These are phyloP conservation scores for Penicillium verhagenii DNA, from an alignment of 495 filamentous ascomycete species.

Conservation along the genomic window DNA sequence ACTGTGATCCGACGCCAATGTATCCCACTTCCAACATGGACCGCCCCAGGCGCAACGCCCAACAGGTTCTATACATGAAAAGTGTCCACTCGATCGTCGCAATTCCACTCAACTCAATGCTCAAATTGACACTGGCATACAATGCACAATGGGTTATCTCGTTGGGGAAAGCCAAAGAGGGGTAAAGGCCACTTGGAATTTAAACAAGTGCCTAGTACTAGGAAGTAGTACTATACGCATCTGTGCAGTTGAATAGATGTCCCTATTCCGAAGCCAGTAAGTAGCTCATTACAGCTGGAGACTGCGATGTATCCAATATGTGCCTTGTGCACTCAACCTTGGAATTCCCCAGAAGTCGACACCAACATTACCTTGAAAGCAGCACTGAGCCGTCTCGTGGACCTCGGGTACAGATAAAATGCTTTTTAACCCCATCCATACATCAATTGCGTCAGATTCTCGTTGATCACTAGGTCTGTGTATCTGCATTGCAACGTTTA, in stretches of 20 bases:
- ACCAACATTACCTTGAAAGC: background rate
- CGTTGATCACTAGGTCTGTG: background rate
- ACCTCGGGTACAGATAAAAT: background rate
- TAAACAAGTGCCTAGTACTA: no score
- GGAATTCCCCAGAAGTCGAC: no score
- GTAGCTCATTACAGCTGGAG: no score
- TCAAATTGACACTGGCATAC: background rate
- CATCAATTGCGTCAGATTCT: background rate
- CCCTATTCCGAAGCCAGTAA: no score
- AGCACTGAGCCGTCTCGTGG: background rate
- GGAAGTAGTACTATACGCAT: no score
- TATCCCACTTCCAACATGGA: background rate
- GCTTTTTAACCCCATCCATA: background rate
- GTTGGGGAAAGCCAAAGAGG: background rate
- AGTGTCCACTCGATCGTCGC: background rate
- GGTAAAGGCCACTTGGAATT: background rate
- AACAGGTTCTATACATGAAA: background rate
- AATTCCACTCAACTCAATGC: background rate
- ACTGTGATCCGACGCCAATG: conserved; percentile 6
- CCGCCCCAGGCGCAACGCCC: background rate
- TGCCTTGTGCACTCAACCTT: no score
- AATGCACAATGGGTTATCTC: background rate
- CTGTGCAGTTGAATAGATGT: no score
- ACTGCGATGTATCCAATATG: no score
- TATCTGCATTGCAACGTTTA: background rate